Conservation (phyloP, 2,329 filamentous ascomycete species). For the Chaetomiaceae sp. region DNA sequence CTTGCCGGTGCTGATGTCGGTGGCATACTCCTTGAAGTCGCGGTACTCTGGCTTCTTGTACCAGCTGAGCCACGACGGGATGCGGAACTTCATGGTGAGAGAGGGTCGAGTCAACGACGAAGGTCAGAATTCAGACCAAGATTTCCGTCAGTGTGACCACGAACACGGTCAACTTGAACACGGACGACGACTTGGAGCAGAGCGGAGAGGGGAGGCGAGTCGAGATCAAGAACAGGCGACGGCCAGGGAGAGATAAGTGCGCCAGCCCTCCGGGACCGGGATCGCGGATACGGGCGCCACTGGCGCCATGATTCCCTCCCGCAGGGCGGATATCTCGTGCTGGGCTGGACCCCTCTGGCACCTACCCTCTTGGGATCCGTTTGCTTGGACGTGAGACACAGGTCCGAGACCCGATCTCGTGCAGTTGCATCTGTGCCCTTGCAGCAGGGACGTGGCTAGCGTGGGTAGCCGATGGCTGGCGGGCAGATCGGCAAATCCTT, state of each 20-base stretch:
- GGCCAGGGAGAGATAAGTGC: background rate
- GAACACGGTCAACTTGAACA: background rate
- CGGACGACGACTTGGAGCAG: background rate
- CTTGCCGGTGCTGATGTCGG: constrained; percentile 32
- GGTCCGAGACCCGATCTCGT: background rate
- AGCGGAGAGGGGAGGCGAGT: too few species aligned
- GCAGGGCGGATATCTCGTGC: background rate
- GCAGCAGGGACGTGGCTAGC: too few species aligned
- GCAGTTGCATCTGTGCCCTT: constrained; percentile 5
- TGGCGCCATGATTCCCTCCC: background rate
- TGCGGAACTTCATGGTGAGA: constrained; percentile 25
- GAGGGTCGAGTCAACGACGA: background rate
- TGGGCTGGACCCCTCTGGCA: too few species aligned
- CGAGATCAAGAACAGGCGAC: background rate
- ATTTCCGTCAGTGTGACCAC: background rate
- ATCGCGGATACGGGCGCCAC: background rate
- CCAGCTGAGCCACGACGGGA: constrained; percentile 40
- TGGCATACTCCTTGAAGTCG: constrained; percentile 43
- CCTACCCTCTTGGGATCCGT: constrained; percentile 2
- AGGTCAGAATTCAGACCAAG: background rate
- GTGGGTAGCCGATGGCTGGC: background rate
- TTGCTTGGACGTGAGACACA: constrained; percentile 7
- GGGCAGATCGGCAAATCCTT: background rate
- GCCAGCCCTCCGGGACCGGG: background rate
- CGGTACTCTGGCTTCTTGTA: constrained; percentile 48